phyloP scores from a whole-genome alignment of 805 yeast genomes.

The Starmerella khaoyaiensis region DNA sequence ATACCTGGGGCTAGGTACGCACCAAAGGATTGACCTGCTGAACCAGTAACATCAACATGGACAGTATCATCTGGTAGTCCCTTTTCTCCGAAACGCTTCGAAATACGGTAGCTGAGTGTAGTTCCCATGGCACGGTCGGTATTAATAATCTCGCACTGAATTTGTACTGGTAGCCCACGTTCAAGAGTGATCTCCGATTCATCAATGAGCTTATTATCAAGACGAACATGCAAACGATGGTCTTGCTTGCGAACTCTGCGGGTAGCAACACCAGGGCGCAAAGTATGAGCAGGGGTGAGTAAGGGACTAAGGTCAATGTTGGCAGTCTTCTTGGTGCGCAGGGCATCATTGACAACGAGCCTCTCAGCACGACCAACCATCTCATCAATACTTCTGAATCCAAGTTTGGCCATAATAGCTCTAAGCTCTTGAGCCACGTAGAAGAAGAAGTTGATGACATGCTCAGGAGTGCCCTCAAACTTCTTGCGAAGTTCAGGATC shows the following conservation, averaged over 20 bases:
- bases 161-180: conserved; percentile 89
- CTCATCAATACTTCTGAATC: conserved; percentile 90
- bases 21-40: conserved; percentile 98
- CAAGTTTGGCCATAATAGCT: conserved; percentile 83
- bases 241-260: conserved; percentile 87
- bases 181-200: conserved; percentile 93
- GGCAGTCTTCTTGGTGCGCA: conserved; percentile 78
- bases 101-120: conserved; percentile 83
- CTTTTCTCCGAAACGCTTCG: conserved; percentile 82
- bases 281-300: conserved; percentile 89
- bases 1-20: conserved; percentile 95
- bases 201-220: conserved; percentile 90
- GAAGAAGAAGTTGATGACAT: conserved; percentile 93
- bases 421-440: conserved; percentile 88
- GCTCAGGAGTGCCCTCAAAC: conserved; percentile 95
- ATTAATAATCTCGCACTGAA: conserved; percentile 84
- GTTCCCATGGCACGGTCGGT: conserved; percentile 96
- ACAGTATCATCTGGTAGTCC: conserved; percentile 94
- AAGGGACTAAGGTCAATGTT: conserved; percentile 86
- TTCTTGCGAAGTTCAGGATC: conserved; percentile 87
- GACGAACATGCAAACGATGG: conserved; percentile 79
- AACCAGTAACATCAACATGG: conserved; percentile 80
- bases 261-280: conserved; percentile 95
- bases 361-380: conserved; percentile 97
- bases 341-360: conserved; percentile 69